Percentiles rank a stretch among this genome's conserved stretches.
phyloP scores from a whole-genome alignment of 345 rosid genomes.

The Eucalyptus polybractea region DNA sequence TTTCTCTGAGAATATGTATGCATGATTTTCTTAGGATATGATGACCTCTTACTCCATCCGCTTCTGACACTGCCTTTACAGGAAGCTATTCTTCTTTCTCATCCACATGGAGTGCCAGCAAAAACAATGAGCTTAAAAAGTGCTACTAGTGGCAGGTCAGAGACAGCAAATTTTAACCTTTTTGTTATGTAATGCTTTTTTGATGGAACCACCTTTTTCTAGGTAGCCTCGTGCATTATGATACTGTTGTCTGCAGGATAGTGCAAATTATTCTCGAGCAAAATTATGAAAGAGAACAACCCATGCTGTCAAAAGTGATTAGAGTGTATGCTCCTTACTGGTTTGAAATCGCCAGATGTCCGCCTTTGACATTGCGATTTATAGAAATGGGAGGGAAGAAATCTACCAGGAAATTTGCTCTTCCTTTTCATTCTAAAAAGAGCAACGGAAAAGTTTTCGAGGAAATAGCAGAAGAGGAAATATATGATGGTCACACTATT shows the following conservation, averaged over 20 bases:
- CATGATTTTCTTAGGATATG: background rate
- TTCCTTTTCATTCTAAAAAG: constrained; percentile 42
- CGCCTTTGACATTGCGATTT: constrained; percentile 59
- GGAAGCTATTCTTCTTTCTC: constrained; percentile 89
- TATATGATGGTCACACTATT: constrained; percentile 74
- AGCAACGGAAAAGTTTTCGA: constrained; percentile 19
- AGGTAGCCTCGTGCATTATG: background rate
- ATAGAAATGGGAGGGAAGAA: constrained; percentile 42
- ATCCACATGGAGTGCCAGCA: constrained; percentile 64
- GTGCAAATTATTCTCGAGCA: constrained; percentile 82
- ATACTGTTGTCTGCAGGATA: constrained; percentile 34
- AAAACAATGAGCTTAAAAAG: constrained; percentile 74
- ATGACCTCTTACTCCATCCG: background rate
- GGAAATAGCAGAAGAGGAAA: constrained; percentile 77
- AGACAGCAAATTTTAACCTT: background rate
- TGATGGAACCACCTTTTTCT: background rate
- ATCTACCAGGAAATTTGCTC: constrained; percentile 28
- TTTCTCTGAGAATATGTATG: background rate
- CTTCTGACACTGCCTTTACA: constrained; percentile 7
- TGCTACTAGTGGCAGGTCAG: constrained; percentile 81
- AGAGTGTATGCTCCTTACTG: constrained; percentile 87
- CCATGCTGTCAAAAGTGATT: constrained; percentile 39
- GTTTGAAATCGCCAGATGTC: constrained; percentile 84
- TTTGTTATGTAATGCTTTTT: background rate
- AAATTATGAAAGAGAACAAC: constrained; percentile 53